phyloP scores from a whole-genome alignment of 768 basidiomycete species.

The Pulveroboletus ravenelii region DNA sequence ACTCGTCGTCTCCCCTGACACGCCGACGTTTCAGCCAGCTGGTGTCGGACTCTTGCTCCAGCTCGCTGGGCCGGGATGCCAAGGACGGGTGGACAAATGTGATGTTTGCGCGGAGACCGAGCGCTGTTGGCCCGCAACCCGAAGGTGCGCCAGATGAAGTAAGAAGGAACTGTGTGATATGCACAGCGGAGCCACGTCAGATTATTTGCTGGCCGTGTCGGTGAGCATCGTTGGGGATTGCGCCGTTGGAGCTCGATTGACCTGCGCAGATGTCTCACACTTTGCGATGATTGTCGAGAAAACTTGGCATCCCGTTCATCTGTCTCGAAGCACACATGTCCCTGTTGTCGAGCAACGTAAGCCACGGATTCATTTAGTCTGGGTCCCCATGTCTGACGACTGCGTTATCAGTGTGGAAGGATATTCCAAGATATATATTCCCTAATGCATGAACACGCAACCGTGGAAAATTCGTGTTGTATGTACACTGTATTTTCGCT shows the following conservation, averaged over 20 bases:
- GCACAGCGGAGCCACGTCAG: slow-evolving; percentile 60
- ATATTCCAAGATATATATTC: slow-evolving; percentile 34
- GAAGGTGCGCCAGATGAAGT: slow-evolving; percentile 24
- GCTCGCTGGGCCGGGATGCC: slow-evolving; percentile 6
- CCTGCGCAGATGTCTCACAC: slow-evolving; percentile 40
- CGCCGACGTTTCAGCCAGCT: slow-evolving; percentile 43
- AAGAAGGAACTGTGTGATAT: slow-evolving; percentile 60
- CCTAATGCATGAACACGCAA: slow-evolving; percentile 11
- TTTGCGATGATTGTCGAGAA: slow-evolving; percentile 51
- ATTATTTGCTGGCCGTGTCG: slow-evolving; percentile 87
- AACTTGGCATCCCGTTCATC: slow-evolving; percentile 48
- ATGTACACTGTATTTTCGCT: slow-evolving; percentile 4
- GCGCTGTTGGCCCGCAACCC: slow-evolving; percentile 14
- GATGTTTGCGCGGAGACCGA: slow-evolving; percentile 22
- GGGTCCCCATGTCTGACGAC: not conserved
- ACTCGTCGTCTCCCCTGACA: slow-evolving; percentile 44
- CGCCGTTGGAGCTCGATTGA: not conserved
- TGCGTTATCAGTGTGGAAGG: slow-evolving; percentile 27
- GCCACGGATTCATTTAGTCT: slow-evolving; percentile 11
- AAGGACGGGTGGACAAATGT: slow-evolving; percentile 30
- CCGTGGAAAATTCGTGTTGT: not conserved
- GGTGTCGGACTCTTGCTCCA: slow-evolving; percentile 19
- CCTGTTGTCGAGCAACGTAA: slow-evolving; percentile 47
- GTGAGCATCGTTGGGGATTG: slow-evolving; percentile 33
- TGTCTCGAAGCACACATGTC: slow-evolving; percentile 47